phyloP scores from a whole-genome alignment of 1,139 yeast species.

The Candida sp. region DNA sequence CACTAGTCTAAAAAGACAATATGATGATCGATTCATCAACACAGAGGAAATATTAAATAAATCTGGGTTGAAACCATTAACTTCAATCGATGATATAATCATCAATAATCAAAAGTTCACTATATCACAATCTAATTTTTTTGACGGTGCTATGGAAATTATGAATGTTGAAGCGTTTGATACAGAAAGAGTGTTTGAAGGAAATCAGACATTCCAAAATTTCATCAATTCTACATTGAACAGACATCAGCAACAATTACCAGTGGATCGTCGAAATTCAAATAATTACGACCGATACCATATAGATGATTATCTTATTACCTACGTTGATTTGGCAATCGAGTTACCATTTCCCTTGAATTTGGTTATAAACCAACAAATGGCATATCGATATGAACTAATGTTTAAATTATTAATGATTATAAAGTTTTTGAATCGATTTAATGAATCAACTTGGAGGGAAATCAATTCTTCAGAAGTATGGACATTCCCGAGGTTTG shows the following conservation, averaged over 20 bases:
- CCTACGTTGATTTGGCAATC: slow-evolving; percentile 59
- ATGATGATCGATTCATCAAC: slow-evolving; percentile 12
- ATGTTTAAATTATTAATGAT: slow-evolving; percentile 70
- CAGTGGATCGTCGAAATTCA: slow-evolving; percentile 1
- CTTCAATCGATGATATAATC: slow-evolving; percentile 14
- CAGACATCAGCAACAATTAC: slow-evolving; percentile 11
- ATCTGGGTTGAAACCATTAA: slow-evolving; percentile 9
- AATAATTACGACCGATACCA: slow-evolving; percentile 43
- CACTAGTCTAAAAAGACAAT: slow-evolving; percentile 23
- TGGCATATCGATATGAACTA: slow-evolving; percentile 75
- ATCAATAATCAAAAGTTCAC: slow-evolving; percentile 25
- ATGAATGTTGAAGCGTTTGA: slow-evolving; percentile 63
- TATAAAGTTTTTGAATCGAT: slow-evolving; percentile 58
- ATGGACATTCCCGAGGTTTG: slow-evolving; percentile 56
- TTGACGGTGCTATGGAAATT: slow-evolving; percentile 61
- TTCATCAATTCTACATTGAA: slow-evolving; percentile 40
- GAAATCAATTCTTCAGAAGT: slow-evolving; percentile 64
- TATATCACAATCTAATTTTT: slow-evolving; percentile 38
- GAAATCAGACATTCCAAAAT: slow-evolving; percentile 30
- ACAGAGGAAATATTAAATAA: neutral
- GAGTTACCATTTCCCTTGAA: slow-evolving; percentile 85
- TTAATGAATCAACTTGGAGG: slow-evolving; percentile 67
- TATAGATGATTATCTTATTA: slow-evolving; percentile 30
- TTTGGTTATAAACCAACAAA: slow-evolving; percentile 65
- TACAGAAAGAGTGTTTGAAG: slow-evolving; percentile 48